phyloP scores from a whole-genome alignment of 2,329 filamentous ascomycete species.

The Epichloe sibirici region DNA sequence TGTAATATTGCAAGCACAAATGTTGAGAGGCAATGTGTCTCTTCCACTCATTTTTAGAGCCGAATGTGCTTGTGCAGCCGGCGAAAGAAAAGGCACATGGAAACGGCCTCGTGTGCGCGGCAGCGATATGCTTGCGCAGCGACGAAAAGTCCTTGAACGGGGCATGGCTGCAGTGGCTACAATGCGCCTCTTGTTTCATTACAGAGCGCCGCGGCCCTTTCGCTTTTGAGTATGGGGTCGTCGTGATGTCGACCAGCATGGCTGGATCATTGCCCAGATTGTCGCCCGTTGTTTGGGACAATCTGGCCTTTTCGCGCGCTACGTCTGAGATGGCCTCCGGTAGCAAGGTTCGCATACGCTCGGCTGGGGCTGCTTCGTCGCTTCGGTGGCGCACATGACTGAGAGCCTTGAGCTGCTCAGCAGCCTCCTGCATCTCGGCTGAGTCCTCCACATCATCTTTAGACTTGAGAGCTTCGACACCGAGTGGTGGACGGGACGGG shows the following conservation, averaged over 20 bases:
- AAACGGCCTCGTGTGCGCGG: constrained; percentile 62
- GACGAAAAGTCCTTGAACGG: constrained; percentile 58
- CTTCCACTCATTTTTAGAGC: constrained; percentile 97
- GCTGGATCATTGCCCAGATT: constrained; percentile 15
- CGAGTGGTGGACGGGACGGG: constrained; percentile 13
- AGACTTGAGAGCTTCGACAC: constrained; percentile 14
- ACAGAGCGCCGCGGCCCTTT: constrained; percentile 35
- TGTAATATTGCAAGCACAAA: constrained; percentile 55
- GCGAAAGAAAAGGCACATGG: constrained; percentile 78
- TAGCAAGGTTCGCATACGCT: constrained; percentile 25
- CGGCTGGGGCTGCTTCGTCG: constrained; percentile 26
- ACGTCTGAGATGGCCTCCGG: constrained; percentile 25
- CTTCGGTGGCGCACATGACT: constrained; percentile 49
- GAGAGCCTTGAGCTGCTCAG: constrained; percentile 52
- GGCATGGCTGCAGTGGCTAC: constrained; percentile 48
- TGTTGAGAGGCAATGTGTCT: constrained; percentile 87
- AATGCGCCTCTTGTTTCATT: constrained; percentile 49
- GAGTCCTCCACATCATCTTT: constrained; percentile 41
- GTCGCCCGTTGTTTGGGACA: constrained; percentile 25
- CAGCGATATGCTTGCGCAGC: constrained; percentile 53
- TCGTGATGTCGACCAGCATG: constrained; percentile 13
- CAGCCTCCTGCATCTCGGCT: constrained; percentile 58
- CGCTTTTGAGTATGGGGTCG: constrained; percentile 19
- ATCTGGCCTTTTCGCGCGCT: constrained; percentile 12
- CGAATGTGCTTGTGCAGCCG: constrained; percentile 72